Percentiles rank a stretch among this genome's conserved stretches.
Conservation (phyloP, 495 filamentous ascomycete species). For the Letharia lupina region DNA sequence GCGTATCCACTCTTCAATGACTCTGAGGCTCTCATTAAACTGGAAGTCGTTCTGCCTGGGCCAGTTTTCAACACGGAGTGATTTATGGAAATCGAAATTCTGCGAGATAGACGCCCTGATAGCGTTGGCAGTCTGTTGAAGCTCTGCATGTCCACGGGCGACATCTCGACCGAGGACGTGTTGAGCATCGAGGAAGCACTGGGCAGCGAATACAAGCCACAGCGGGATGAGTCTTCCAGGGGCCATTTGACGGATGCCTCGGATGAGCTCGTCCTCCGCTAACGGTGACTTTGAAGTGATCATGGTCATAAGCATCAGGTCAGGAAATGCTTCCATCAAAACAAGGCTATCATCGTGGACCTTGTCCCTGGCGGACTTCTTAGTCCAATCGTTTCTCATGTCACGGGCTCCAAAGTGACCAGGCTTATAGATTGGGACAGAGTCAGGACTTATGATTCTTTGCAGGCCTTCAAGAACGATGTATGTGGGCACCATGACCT, state of each 20-base stretch:
- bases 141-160: constrained; percentile 14
- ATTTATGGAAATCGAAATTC: constrained; percentile 32
- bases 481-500: constrained; percentile 24
- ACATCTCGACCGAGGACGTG: constrained; percentile 26
- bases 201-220: constrained; percentile 33
- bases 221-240: constrained; percentile 25
- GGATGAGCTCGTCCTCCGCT: constrained; percentile 34
- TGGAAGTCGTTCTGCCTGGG: constrained; percentile 26
- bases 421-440: constrained; percentile 28
- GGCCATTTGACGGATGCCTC: constrained; percentile 27
- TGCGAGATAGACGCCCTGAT: constrained; percentile 27
- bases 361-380: constrained; percentile 27
- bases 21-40: constrained; percentile 19
- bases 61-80: constrained; percentile 31
- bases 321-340: constrained; percentile 29
- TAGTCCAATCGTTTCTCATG: constrained; percentile 25
- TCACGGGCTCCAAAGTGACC: constrained; percentile 31
- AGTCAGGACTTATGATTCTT: constrained; percentile 15
- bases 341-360: constrained; percentile 30
- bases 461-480: constrained; percentile 24
- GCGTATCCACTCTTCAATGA: constrained; percentile 21
- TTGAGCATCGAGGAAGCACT: constrained; percentile 37
- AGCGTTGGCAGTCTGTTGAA: constrained; percentile 17
- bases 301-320: constrained; percentile 24
- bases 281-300: constrained; percentile 15